These are phyloP conservation scores for Madurella fahalii DNA, from an alignment of 2,329 filamentous ascomycete genomes.

Conservation along the genomic window DNA sequence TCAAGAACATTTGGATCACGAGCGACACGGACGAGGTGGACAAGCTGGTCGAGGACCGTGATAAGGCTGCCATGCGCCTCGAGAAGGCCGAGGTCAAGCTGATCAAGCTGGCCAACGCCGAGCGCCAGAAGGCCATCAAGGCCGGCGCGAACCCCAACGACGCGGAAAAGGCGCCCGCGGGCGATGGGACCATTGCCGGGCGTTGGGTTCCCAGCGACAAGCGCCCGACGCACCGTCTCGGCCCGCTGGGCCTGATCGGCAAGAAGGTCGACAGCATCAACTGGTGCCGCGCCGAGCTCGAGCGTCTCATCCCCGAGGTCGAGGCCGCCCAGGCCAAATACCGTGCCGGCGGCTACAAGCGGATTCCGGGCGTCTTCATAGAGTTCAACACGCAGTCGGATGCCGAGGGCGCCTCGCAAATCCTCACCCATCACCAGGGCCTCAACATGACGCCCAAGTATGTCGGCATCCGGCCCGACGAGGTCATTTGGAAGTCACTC, in stretches of 20 bases:
- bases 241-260: slow-evolving; percentile 65
- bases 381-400: slow-evolving; percentile 81
- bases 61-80: slow-evolving; percentile 74
- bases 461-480: slow-evolving; percentile 74
- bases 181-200: slow-evolving; percentile 64
- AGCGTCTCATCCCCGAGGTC: slow-evolving; percentile 68
- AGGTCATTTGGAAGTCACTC: slow-evolving; percentile 85
- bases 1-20: slow-evolving; percentile 80
- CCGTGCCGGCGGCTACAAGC: slow-evolving; percentile 58
- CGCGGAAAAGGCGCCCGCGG: slow-evolving; percentile 41
- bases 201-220: slow-evolving; percentile 71
- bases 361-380: slow-evolving; percentile 78
- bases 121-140: slow-evolving; percentile 64
- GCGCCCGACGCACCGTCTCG: slow-evolving; percentile 70
- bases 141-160: slow-evolving; percentile 47
- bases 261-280: slow-evolving; percentile 94
- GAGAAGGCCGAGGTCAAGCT: slow-evolving; percentile 85
- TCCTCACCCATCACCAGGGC: slow-evolving; percentile 79
- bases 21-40: slow-evolving; percentile 73
- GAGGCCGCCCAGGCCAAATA: slow-evolving; percentile 65
- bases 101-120: slow-evolving; percentile 72
- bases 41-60: slow-evolving; percentile 75
- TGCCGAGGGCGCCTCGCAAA: slow-evolving; percentile 83
- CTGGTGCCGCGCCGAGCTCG: slow-evolving; percentile 76
- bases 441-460: slow-evolving; percentile 83